A percentile compares a stretch with the other conserved stretches of the same genome.
These are phyloP conservation scores for Dalbergia oliveri DNA, from an alignment of 306 rosid genomes.

Conservation along the genomic window DNA sequence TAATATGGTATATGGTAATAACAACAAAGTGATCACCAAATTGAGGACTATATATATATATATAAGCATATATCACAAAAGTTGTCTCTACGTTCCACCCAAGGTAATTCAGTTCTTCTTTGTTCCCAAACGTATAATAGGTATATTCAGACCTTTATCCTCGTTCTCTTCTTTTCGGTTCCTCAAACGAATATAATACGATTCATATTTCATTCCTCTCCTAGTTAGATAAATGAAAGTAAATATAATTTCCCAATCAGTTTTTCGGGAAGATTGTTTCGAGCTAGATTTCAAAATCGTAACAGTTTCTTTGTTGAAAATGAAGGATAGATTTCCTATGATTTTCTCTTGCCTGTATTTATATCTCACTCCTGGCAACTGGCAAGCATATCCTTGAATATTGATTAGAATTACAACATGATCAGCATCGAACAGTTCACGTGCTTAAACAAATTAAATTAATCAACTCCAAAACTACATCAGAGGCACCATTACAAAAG, in stretches of 20 bases:
- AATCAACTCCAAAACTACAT: background rate
- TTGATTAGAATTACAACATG: background rate
- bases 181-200: too few relatives aligned
- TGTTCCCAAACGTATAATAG: background rate
- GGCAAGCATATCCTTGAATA: background rate
- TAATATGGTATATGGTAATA: background rate
- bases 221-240: too few relatives aligned
- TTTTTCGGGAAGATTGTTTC: too few relatives aligned
- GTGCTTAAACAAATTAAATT: background rate
- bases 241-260: too few relatives aligned
- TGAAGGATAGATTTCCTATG: background rate
- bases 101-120: background rate
- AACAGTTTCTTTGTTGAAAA: background rate
- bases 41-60: background rate
- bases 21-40: background rate
- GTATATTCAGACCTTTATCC: too few relatives aligned
- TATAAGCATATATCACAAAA: background rate
- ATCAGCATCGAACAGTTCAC: background rate
- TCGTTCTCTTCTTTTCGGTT: too few relatives aligned
- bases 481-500: too few relatives aligned
- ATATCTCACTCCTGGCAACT: background rate
- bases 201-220: too few relatives aligned
- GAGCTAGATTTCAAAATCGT: too few relatives aligned
- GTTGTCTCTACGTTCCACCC: constrained; percentile 1
- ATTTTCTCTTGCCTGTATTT: background rate